Percentiles rank a stretch among this genome's conserved stretches.
phyloP scores from a whole-genome alignment of 2,329 filamentous ascomycete genomes.

The Trichoderma sp. region DNA sequence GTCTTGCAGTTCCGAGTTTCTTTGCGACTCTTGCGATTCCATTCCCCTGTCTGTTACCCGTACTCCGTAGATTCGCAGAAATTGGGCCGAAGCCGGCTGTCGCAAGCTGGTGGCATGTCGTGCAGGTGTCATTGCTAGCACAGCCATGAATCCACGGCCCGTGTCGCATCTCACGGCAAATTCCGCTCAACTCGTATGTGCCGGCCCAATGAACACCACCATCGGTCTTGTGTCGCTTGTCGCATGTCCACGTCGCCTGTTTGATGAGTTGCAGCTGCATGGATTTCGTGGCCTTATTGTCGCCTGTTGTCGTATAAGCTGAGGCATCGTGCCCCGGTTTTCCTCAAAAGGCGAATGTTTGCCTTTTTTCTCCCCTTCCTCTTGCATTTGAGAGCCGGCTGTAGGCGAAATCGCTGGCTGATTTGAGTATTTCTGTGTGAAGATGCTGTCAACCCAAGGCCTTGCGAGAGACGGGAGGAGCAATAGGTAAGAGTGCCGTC shows the following conservation, averaged over 20 bases:
- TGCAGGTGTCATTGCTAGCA: conserved; percentile 4
- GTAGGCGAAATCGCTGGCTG: background rate
- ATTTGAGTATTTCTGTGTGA: background rate
- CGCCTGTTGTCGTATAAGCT: background rate
- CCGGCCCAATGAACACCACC: background rate
- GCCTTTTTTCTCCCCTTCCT: background rate
- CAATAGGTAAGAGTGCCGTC: background rate
- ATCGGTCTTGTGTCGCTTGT: background rate
- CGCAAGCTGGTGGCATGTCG: background rate
- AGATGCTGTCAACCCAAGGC: background rate
- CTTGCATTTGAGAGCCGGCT: background rate
- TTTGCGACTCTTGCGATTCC: background rate
- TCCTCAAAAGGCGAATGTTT: background rate
- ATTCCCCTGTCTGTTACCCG: too few species aligned
- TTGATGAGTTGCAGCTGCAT: background rate
- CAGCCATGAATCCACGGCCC: background rate
- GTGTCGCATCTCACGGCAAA: background rate
- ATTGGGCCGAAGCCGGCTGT: background rate
- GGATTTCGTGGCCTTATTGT: background rate
- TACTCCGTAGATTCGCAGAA: background rate
- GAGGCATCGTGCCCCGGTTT: background rate
- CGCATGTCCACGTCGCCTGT: background rate
- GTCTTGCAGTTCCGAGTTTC: background rate
- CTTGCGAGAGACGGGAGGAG: background rate
- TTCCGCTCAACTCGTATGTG: background rate